phyloP scores from a whole-genome alignment of 257 asterid genomes.

The Buddleja alternifolia region DNA sequence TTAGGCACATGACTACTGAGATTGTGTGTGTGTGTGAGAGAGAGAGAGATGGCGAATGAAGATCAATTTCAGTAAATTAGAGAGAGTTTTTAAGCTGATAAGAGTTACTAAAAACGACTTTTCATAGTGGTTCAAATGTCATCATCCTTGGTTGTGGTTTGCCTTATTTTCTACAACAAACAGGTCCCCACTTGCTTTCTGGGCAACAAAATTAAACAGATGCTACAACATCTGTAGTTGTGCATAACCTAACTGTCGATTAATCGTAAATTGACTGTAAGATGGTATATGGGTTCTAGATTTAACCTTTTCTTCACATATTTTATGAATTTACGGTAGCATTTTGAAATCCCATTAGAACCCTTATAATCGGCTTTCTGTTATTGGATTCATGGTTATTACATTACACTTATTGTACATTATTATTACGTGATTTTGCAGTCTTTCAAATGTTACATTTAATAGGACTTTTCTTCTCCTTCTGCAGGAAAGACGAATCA shows the following conservation, averaged over 20 bases:
- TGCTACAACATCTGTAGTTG: not conserved
- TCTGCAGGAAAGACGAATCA: slow-evolving; percentile 69
- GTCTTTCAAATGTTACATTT: not conserved
- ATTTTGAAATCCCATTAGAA: too few species aligned
- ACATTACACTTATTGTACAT: not conserved
- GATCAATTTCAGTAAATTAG: slow-evolving; percentile 8
- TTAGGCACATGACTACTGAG: slow-evolving; percentile 11
- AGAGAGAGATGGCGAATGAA: not conserved
- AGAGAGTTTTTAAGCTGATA: slow-evolving; percentile 13
- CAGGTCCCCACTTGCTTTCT: slow-evolving; percentile 2
- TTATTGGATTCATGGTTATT: too few species aligned
- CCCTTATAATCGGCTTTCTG: too few species aligned
- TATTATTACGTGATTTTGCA: too few species aligned
- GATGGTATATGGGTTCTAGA: not conserved
- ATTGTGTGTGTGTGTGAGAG: not conserved
- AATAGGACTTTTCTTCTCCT: slow-evolving; percentile 8
- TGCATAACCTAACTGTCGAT: not conserved
- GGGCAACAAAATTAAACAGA: not conserved
- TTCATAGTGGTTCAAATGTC: slow-evolving; percentile 28
- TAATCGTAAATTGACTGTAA: not conserved
- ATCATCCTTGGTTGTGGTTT: slow-evolving; percentile 19
- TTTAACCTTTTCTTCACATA: not conserved
- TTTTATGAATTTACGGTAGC: too few species aligned
- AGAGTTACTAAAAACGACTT: slow-evolving; percentile 6
- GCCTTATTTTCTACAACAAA: slow-evolving; percentile 7